phyloP scores from a whole-genome alignment of 441 rosid genomes.

The Corymbia citriodora region DNA sequence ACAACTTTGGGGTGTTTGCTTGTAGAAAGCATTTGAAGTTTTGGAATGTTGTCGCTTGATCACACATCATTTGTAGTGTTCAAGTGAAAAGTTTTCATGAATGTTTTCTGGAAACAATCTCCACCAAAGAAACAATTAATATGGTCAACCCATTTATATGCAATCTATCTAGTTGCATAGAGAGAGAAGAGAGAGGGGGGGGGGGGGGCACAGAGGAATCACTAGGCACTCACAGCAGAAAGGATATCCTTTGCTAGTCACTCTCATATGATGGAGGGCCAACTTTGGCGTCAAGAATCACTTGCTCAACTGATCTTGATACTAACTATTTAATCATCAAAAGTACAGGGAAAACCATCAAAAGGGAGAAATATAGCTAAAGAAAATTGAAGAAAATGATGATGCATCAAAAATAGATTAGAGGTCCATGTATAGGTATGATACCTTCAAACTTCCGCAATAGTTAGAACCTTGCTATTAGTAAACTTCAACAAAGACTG shows the following conservation, averaged over 20 bases:
- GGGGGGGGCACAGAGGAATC: no score
- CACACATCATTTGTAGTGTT: neutral
- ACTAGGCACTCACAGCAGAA: constrained; percentile 56
- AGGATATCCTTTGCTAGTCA: constrained; percentile 78
- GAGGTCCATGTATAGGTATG: neutral
- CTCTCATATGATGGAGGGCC: constrained; percentile 87
- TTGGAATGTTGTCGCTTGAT: neutral
- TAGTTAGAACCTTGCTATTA: constrained; percentile 51
- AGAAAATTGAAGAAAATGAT: neutral
- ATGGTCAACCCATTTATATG: neutral
- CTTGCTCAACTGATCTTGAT: constrained; percentile 66
- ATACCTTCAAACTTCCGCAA: constrained; percentile 80
- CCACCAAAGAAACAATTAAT: neutral
- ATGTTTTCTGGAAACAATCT: neutral
- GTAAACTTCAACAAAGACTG: constrained; percentile 28
- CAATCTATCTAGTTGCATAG: neutral
- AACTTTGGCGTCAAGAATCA: constrained; percentile 89
- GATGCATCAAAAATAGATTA: neutral
- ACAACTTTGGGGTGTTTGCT: neutral
- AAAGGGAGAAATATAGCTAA: neutral
- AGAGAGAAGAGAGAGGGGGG: neutral
- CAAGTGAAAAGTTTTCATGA: neutral
- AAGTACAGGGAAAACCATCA: constrained; percentile 10
- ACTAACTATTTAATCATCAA: constrained; percentile 35
- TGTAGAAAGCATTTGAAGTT: neutral